Percentiles rank a stretch among this genome's conserved stretches.
Conservation (phyloP, 106 monocot genomes). For the Chionographis japonica region DNA sequence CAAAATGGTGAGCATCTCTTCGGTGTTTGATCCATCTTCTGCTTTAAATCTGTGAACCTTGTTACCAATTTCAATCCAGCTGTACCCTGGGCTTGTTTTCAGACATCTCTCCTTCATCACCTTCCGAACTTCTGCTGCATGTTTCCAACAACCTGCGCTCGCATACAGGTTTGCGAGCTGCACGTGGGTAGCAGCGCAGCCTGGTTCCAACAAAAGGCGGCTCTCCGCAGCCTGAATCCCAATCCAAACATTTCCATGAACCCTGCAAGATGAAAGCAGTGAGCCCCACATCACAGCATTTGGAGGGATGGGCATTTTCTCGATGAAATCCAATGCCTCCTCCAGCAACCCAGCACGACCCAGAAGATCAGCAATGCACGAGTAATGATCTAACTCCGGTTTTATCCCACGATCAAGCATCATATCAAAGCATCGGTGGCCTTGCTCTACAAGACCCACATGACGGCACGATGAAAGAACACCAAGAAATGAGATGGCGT, state of each 20-base stretch:
- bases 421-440: conserved; percentile 26
- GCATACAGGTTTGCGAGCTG: conserved; percentile 55
- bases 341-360: conserved; percentile 47
- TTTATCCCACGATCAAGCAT: conserved; percentile 34
- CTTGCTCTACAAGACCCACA: conserved; percentile 37
- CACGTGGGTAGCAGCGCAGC: conserved; percentile 44
- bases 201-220: conserved; percentile 38
- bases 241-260: conserved; percentile 39
- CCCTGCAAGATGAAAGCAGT: conserved; percentile 37
- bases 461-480: conserved; percentile 53
- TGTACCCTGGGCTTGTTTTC: conserved; percentile 39
- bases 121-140: conserved; percentile 39
- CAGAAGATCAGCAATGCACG: conserved; percentile 51
- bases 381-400: conserved; percentile 45
- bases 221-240: conserved; percentile 55
- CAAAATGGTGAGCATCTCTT: conserved; percentile 26
- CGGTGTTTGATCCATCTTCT: conserved; percentile 31
- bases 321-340: conserved; percentile 37
- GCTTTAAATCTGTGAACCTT: conserved; percentile 34
- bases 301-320: conserved; percentile 41
- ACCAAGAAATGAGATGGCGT: conserved; percentile 42
- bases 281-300: conserved; percentile 56
- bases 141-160: conserved; percentile 26
- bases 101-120: conserved; percentile 44
- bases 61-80: conserved; percentile 56